A percentile compares a stretch with the other conserved stretches of the same genome.
Evolutionary conservation across 768 basidiomycete species (phyloP).

Genomic region (Agaricus blazei): DNA sequence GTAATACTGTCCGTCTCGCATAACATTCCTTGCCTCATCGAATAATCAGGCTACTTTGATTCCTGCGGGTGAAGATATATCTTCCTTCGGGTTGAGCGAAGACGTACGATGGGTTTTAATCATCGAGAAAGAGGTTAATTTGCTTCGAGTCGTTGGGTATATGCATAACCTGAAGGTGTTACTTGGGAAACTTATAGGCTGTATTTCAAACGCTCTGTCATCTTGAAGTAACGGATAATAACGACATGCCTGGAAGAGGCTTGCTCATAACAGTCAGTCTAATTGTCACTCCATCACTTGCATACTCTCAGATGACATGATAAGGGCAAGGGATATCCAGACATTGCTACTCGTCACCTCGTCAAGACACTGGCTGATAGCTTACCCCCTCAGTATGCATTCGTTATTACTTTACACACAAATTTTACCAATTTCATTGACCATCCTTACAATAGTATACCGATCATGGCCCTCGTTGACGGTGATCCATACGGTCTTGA

Average conservation of each 20-base stretch:
- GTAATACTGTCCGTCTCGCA: background rate
- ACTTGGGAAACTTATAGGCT: constrained; percentile 47
- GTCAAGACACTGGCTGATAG: constrained; percentile 66
- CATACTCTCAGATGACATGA: background rate
- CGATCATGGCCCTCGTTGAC: constrained; percentile 79
- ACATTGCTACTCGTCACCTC: constrained; percentile 84
- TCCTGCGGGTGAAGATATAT: constrained; percentile 70
- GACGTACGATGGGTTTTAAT: constrained; percentile 74
- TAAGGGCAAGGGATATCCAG: constrained; percentile 97
- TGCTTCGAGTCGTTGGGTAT: background rate
- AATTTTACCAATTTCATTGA: background rate
- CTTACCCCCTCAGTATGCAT: constrained; percentile 34
- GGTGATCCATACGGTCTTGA: constrained; percentile 91
- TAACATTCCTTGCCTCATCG: background rate
- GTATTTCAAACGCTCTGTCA: constrained; percentile 87
- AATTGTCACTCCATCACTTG: background rate
- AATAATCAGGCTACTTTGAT: constrained; percentile 63
- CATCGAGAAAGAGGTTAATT: constrained; percentile 85
- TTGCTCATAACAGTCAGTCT: constrained; percentile 68
- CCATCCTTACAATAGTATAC: constrained; percentile 45
- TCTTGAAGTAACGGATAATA: constrained; percentile 43
- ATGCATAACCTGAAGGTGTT: background rate
- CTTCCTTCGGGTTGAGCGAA: constrained; percentile 48
- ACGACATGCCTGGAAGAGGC: constrained; percentile 54
- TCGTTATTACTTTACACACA: background rate